Base-by-base conservation (phyloP, 2,329 filamentous ascomycete genomes). In the Fusarium torulosum region DNA sequence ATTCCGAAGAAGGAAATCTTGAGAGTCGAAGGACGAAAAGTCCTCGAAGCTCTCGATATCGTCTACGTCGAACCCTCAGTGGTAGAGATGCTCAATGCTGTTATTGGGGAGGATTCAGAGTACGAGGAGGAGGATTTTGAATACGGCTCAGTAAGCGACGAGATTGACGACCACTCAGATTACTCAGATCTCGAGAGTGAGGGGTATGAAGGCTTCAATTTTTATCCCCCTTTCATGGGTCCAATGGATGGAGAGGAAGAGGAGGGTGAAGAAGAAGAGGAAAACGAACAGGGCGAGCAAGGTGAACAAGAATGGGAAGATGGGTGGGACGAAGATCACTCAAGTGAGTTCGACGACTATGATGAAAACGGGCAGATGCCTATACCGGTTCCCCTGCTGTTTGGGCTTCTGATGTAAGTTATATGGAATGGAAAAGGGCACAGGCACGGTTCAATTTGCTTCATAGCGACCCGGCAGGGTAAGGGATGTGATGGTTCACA, bases 11-110 rank as follows among this genome's bases (percentile, higher is more conserved):
- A 53, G n/a, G 63, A 66, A 38, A 19, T 45, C n/a, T 35, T 74
- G 9, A 70, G 61, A 17, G 29, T 53, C 20, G 64, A 72, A 15
- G 72, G 71, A 29, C 68, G 62, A 37, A 70, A 71, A 19, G 72
- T 74, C 29, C 54, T 74, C 33, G 69, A 73, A 25, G 64, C 57
- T 14, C 59, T 74, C 35, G 72, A 61, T 40, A 74, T 74, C n/a
- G 44, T 56, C 21, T 73, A 73, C 27, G 63, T 61, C 43, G 69
- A 72, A 33, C 72, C 71, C 11, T 42, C 54, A 8, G 13, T 20
- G 20, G 14, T 13, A 14, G 59, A 63, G 15, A 53, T 63, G 4
- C 10, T 62, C 23, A n/a, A 25, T 17, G 52, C 45, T 21, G 56
- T 43, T 17, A 37, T 62, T 23, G 57, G 29, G 21, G 14, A 20